These are phyloP conservation scores for Leishmania tropica DNA, from an alignment of 208 protist genomes.

Conservation along the genomic window DNA sequence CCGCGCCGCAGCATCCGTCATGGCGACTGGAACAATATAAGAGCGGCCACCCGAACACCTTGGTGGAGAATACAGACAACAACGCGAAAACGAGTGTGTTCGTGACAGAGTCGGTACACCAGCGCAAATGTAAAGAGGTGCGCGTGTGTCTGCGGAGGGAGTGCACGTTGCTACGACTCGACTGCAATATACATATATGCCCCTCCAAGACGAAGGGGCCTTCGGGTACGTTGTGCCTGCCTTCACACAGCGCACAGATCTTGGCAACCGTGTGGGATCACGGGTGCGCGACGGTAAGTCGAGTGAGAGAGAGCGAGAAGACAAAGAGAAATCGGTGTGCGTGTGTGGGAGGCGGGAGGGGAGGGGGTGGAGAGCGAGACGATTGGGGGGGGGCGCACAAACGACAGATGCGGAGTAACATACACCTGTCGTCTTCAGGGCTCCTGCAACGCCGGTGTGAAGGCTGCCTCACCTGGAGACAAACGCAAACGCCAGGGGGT, in stretches of 20 bases:
- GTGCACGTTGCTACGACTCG: neutral
- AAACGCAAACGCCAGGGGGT: neutral
- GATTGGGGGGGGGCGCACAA: neutral
- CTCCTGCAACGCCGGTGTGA: neutral
- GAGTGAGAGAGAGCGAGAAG: neutral
- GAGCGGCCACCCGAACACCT: too few relatives aligned
- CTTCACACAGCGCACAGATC: neutral
- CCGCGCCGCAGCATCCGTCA: constrained; percentile 32
- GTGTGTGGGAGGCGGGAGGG: neutral
- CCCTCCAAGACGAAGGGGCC: neutral
- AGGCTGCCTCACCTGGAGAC: neutral
- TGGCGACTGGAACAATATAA: neutral
- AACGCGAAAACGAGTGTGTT: neutral
- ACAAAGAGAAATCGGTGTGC: neutral
- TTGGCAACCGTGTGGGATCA: neutral
- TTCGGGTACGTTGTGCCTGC: neutral
- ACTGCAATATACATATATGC: neutral
- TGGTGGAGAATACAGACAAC: neutral
- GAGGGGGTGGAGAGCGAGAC: neutral
- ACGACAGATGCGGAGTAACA: neutral
- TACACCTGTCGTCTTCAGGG: neutral
- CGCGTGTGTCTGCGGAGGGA: neutral
- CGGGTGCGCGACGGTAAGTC: neutral
- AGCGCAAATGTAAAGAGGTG: neutral
- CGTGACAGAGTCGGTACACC: neutral